Evolutionary conservation across 257 asterid species (phyloP).

Genomic region (Penstemon davidsonii): DNA sequence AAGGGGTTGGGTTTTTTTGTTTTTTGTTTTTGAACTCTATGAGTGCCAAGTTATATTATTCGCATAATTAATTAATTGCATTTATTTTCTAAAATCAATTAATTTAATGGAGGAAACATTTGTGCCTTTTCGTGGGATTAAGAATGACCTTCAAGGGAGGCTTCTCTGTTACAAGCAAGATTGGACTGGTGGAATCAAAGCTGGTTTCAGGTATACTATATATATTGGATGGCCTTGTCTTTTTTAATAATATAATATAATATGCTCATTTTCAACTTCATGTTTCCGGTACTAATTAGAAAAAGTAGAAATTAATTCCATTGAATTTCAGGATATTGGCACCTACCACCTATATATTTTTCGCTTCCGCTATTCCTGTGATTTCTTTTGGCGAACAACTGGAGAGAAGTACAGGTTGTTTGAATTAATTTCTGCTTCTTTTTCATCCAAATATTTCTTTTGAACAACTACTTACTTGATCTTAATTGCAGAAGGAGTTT

Average conservation of each 20-base stretch:
- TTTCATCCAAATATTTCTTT: no score
- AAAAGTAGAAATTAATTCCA: not conserved
- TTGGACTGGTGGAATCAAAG: conserved; percentile 69
- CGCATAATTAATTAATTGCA: no score
- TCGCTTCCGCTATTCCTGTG: conserved; percentile 82
- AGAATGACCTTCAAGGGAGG: conserved; percentile 33
- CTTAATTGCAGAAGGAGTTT: not conserved
- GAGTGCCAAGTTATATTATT: no score
- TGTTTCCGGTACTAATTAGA: no score
- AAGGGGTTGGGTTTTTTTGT: no score
- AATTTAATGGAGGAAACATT: conserved; percentile 63
- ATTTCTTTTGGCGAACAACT: conserved; percentile 78
- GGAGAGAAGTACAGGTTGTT: conserved; percentile 65
- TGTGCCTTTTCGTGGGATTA: no score
- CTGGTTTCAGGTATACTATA: conserved; percentile 54
- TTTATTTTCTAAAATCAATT: no score
- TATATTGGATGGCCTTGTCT: no score
- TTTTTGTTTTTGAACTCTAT: no score
- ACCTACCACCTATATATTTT: conserved; percentile 72
- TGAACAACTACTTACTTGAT: not conserved
- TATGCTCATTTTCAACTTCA: not conserved
- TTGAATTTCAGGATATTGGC: conserved; percentile 64
- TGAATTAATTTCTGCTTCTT: no score
- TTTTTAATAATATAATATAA: no score
- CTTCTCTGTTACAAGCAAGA: conserved; percentile 72